These are phyloP conservation scores for Phytophthora syringae DNA, from an alignment of 352 stramenopile species.

Conservation along the genomic window DNA sequence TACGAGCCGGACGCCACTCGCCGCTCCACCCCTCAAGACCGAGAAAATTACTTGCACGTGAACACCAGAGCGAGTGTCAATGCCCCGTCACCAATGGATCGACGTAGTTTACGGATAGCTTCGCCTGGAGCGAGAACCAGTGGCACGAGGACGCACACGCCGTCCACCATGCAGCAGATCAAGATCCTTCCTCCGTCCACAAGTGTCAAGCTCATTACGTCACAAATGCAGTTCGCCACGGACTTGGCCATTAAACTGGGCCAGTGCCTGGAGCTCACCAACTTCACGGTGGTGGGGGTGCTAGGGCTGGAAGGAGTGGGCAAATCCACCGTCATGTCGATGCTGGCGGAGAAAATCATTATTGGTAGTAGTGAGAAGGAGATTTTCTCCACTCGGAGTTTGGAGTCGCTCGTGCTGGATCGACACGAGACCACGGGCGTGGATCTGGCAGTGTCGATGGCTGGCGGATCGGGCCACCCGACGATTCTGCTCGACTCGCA, in stretches of 20 bases:
- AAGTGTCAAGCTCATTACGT: constrained; percentile 64
- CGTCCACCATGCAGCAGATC: constrained; percentile 23
- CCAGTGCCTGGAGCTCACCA: constrained; percentile 66
- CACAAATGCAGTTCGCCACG: constrained; percentile 66
- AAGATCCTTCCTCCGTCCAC: constrained; percentile 34
- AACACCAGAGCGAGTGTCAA: constrained; percentile 20
- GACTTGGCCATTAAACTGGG: constrained; percentile 62
- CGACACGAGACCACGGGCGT: constrained; percentile 61
- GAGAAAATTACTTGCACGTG: constrained; percentile 26
- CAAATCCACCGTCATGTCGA: constrained; percentile 76
- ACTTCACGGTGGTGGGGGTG: constrained; percentile 74
- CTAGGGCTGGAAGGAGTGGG: constrained; percentile 73
- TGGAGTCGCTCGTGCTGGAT: constrained; percentile 44
- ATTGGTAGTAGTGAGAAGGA: neutral
- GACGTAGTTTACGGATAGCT: constrained; percentile 7
- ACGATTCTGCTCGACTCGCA: constrained; percentile 72
- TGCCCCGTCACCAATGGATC: constrained; percentile 7
- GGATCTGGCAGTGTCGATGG: constrained; percentile 57
- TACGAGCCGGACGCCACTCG: constrained; percentile 29
- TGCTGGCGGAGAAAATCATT: constrained; percentile 40
- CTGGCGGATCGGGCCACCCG: constrained; percentile 30
- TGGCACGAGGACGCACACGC: neutral
- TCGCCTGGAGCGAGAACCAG: neutral
- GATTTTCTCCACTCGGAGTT: constrained; percentile 47
- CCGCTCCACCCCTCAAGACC: neutral